Evolutionary conservation across 2,329 filamentous ascomycete genomes (phyloP).

Genomic region (Aquanectria penicillioides): DNA sequence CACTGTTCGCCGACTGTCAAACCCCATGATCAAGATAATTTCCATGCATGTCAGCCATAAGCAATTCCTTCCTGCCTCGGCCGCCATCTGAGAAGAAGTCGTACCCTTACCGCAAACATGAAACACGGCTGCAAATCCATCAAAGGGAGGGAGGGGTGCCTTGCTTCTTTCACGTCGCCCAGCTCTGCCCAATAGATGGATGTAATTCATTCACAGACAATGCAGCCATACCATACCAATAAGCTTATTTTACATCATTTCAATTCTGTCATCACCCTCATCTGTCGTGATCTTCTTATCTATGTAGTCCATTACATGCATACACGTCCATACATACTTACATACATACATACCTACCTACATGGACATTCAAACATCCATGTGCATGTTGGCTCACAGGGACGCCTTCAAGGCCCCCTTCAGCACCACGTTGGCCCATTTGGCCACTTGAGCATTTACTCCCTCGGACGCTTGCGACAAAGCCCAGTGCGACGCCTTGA

Average conservation of each 20-base stretch:
- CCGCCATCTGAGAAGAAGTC: not conserved
- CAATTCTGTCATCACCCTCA: slow-evolving; percentile 27
- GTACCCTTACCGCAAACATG: not conserved
- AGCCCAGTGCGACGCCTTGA: slow-evolving; percentile 83
- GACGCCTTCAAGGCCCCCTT: slow-evolving; percentile 40
- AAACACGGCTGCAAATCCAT: too few relatives aligned
- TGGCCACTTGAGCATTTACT: slow-evolving; percentile 74
- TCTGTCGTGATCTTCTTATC: not conserved
- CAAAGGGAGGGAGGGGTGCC: too few relatives aligned
- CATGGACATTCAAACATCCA: too few relatives aligned
- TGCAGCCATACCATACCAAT: not conserved
- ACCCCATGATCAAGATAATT: not conserved
- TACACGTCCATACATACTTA: too few relatives aligned
- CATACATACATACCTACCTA: too few relatives aligned
- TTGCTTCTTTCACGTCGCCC: too few relatives aligned
- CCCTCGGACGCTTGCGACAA: slow-evolving; percentile 77
- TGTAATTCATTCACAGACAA: not conserved
- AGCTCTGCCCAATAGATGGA: slow-evolving; percentile 1
- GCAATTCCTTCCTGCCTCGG: not conserved
- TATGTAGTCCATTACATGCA: too few relatives aligned
- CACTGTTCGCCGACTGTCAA: slow-evolving; percentile 5
- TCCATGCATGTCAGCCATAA: not conserved
- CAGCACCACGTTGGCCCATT: slow-evolving; percentile 69
- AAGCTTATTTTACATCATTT: slow-evolving; percentile 9
- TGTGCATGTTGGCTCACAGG: slow-evolving; percentile 32